phyloP scores from a whole-genome alignment of 2,329 filamentous ascomycete genomes.

The Trichophyton schoenleinii region DNA sequence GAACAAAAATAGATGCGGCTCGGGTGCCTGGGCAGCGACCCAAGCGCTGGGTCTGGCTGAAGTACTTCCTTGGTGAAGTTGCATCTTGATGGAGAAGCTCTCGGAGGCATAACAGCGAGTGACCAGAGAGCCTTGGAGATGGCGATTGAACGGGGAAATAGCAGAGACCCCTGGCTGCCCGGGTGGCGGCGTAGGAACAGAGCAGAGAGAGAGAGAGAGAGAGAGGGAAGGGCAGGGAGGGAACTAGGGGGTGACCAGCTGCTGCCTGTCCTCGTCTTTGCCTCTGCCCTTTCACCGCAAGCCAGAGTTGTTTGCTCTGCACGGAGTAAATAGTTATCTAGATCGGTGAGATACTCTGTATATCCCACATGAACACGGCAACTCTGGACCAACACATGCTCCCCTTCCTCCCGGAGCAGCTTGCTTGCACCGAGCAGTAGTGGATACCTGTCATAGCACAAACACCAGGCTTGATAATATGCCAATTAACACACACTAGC shows the following conservation, averaged over 20 bases:
- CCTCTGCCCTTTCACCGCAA: not conserved
- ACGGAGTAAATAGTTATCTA: not conserved
- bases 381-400: not conserved
- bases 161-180: not conserved
- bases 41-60: slow-evolving; percentile 1
- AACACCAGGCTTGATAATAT: not conserved
- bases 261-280: not conserved
- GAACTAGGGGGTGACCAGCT: no score
- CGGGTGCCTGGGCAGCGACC: slow-evolving; percentile 1
- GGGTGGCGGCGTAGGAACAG: not conserved
- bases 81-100: not conserved
- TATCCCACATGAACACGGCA: not conserved
- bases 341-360: not conserved
- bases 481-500: not conserved
- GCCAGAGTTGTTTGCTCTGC: not conserved
- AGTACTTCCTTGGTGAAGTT: not conserved
- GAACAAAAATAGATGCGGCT: slow-evolving; percentile 4
- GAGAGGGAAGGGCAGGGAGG: not conserved
- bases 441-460: not conserved
- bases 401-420: not conserved
- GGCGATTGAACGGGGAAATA: not conserved
- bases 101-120: not conserved
- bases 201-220: not conserved
- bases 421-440: not conserved
- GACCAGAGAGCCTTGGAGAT: not conserved